Evolutionary conservation across 441 rosid species (phyloP), one percentile per base, ranked within the genome.

Genomic region (Pelargonium myrrhifolium): DNA sequence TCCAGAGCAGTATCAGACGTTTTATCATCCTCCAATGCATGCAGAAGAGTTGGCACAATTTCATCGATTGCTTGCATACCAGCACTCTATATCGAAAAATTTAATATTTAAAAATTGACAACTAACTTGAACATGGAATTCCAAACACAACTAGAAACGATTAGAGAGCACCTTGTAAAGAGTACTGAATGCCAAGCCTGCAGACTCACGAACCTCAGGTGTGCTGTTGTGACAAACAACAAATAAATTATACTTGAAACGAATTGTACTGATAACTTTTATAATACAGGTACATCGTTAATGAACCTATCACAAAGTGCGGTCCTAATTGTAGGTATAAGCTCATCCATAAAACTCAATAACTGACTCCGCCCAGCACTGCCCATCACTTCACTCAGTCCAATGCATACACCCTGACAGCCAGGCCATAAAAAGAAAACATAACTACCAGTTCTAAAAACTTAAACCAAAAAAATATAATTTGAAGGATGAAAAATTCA

Each of bases 1-100:
- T 96, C 97, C 49, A 96, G 84, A 66, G 97, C 98, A 75, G 96
- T 91, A 68, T 88, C 89, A 75, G 97, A 93, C 64, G 90, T 88
- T 73, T 85, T 82, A 78, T 91, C 97, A 80, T 96, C 95, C 83
- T 93, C 98, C 75, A 96, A 80, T 17, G 98, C 97, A 86, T 83
- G 96, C 78, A 96, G 71, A 79, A 96, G 86, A 1, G 98, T 93
- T 67, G 98, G 98, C 65, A 96, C 92, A 71, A 96, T 96, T 84
- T 96, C 99, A 83, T 93, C 99, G 73, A 96, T 89, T 74, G 97
- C 99, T 89, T 89, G 98, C 96, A 96, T 67, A 73, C 99, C 98
- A 71, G 98, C 99, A 83, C 93, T 96, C 99, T 96, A 79, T 71
- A 73, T 65, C 72, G 65, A 60, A 62, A 74, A 15, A 70, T 42